These are phyloP conservation scores for Rasamsonia emersonii DNA, from an alignment of 2,329 filamentous ascomycete species.

Conservation along the genomic window DNA sequence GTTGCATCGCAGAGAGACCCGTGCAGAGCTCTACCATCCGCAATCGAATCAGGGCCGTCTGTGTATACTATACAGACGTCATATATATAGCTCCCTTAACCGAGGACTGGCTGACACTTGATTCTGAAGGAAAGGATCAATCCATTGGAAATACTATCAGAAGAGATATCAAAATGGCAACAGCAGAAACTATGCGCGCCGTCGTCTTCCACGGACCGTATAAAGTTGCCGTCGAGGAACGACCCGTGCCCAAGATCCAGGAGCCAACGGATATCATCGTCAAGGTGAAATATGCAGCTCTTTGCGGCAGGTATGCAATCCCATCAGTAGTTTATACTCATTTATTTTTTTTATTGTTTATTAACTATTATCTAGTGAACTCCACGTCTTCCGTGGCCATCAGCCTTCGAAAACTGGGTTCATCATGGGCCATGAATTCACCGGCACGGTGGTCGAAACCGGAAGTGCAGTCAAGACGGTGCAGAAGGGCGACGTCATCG, in stretches of 20 bases:
- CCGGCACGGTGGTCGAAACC: slow-evolving; percentile 60
- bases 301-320: slow-evolving; percentile 94
- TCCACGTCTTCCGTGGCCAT: slow-evolving; percentile 79
- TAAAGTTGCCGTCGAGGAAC: slow-evolving; percentile 67
- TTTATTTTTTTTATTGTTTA: slow-evolving; percentile 12
- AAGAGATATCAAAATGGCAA: slow-evolving; percentile 17
- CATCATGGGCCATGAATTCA: slow-evolving; percentile 75
- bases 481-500: slow-evolving; percentile 66
- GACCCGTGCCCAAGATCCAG: slow-evolving; percentile 66
- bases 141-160: no score
- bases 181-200: slow-evolving; percentile 65
- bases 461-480: slow-evolving; percentile 62
- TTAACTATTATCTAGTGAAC: slow-evolving; percentile 51
- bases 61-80: no score
- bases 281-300: slow-evolving; percentile 71
- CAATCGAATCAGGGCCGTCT: no score
- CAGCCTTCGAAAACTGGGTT: slow-evolving; percentile 59
- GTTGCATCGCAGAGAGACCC: no score
- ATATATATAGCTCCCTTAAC: no score
- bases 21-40: no score
- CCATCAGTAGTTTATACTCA: no score
- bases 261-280: slow-evolving; percentile 69
- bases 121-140: no score
- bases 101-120: no score
- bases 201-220: slow-evolving; percentile 77